Percentiles rank a stretch among this genome's conserved stretches.
These are phyloP conservation scores for Calocybe gangraenosa DNA, from an alignment of 768 basidiomycete genomes.

Conservation along the genomic window DNA sequence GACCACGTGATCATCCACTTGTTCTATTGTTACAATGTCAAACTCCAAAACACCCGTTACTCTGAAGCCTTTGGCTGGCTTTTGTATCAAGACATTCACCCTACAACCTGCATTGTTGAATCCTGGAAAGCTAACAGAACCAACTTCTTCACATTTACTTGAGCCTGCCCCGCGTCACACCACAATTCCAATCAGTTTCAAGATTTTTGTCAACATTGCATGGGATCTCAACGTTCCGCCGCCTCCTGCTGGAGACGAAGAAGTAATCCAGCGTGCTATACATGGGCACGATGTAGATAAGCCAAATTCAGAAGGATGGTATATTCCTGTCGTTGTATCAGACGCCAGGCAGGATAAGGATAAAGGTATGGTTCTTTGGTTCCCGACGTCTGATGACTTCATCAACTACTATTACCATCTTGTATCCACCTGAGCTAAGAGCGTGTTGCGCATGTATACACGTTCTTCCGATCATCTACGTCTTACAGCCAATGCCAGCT, in stretches of 20 bases:
- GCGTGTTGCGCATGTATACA: conserved; percentile 4
- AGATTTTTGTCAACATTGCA: conserved; percentile 73
- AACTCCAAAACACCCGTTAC: conserved; percentile 25
- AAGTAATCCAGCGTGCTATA: conserved; percentile 56
- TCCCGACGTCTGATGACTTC: neutral
- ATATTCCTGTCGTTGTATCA: conserved; percentile 70
- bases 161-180: conserved; percentile 24
- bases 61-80: conserved; percentile 61
- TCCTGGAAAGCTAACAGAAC: conserved; percentile 13
- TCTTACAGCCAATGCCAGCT: too few relatives aligned
- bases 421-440: neutral
- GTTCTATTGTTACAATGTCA: conserved; percentile 15
- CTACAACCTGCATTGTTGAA: conserved; percentile 36
- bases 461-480: conserved; percentile 4
- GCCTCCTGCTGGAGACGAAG: conserved; percentile 59
- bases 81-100: conserved; percentile 62
- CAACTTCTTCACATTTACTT: conserved; percentile 15
- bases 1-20: conserved; percentile 4
- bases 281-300: conserved; percentile 41
- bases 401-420: neutral
- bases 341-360: conserved; percentile 59
- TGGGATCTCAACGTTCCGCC: conserved; percentile 68
- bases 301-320: conserved; percentile 41
- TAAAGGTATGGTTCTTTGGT: conserved; percentile 49
- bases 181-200: conserved; percentile 42